Evolutionary conservation across 2,329 filamentous ascomycete genomes (phyloP).

Genomic region (Colletotrichum magnum): DNA sequence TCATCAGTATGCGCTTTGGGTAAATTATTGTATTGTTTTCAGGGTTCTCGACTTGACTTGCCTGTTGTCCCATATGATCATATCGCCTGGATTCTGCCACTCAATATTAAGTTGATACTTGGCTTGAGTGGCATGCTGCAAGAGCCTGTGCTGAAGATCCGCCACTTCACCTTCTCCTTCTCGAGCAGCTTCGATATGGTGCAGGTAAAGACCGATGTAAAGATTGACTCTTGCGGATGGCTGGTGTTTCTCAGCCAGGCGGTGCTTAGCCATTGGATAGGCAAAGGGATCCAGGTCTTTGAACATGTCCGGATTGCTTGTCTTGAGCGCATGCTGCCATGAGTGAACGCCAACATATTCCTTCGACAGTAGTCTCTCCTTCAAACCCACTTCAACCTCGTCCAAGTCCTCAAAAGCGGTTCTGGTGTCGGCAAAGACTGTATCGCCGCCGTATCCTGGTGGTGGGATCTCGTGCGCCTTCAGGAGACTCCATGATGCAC

Average conservation of each 20-base stretch:
- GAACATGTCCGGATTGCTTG: constrained; percentile 64
- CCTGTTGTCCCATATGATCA: constrained; percentile 74
- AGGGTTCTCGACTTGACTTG: constrained; percentile 43
- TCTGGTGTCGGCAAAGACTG: constrained; percentile 67
- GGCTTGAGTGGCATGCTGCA: constrained; percentile 60
- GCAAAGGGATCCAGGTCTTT: constrained; percentile 56
- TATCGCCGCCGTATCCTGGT: constrained; percentile 61
- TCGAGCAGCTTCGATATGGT: constrained; percentile 61
- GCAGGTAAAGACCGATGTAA: constrained; percentile 66
- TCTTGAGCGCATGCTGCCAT: constrained; percentile 66
- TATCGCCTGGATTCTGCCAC: constrained; percentile 64
- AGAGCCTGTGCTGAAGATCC: constrained; percentile 55
- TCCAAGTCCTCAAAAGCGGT: constrained; percentile 64
- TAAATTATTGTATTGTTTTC: too few relatives aligned
- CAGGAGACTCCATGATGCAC: constrained; percentile 66
- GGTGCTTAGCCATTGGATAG: constrained; percentile 59
- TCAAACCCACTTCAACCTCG: constrained; percentile 43
- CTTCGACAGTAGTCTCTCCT: constrained; percentile 51
- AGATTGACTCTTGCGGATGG: constrained; percentile 65
- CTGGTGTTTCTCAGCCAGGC: constrained; percentile 65
- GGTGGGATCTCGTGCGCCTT: constrained; percentile 65
- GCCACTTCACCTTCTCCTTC: constrained; percentile 51
- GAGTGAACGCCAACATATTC: constrained; percentile 64
- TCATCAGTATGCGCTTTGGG: not conserved
- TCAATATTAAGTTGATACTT: constrained; percentile 61